Evolutionary conservation across 257 asterid species (phyloP).

Genomic region (Paulownia fortunei): DNA sequence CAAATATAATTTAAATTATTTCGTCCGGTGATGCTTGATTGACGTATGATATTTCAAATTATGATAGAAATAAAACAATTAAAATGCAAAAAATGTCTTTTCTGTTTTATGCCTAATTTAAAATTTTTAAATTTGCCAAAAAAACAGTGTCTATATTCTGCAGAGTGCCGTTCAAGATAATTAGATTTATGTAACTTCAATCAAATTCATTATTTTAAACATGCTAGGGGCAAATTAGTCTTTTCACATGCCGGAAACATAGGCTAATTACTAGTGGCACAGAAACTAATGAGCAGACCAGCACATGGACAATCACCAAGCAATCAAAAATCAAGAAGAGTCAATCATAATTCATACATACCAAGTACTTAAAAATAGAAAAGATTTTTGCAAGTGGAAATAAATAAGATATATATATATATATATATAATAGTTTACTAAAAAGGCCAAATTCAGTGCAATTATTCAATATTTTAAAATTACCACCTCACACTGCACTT

Average conservation of each 20-base stretch:
- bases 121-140: neutral
- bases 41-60: too few relatives aligned
- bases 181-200: neutral
- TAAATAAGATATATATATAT: neutral
- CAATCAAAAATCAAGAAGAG: conserved; percentile 29
- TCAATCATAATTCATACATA: too few relatives aligned
- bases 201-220: neutral
- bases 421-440: too few relatives aligned
- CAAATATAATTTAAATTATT: too few relatives aligned
- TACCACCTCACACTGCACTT: conserved; percentile 6
- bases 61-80: too few relatives aligned
- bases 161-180: conserved; percentile 34
- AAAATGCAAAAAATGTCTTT: too few relatives aligned
- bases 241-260: conserved; percentile 9
- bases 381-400: conserved; percentile 13
- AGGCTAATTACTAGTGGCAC: conserved; percentile 33
- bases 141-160: neutral
- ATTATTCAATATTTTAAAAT: neutral
- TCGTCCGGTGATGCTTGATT: too few relatives aligned
- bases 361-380: neutral
- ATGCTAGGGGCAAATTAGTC: conserved; percentile 29
- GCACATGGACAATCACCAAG: conserved; percentile 20
- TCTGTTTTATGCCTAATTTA: too few relatives aligned
- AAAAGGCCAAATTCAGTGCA: conserved; percentile 23
- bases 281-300: conserved; percentile 31